A percentile compares a stretch with the other conserved stretches of the same genome.
Evolutionary conservation across 495 filamentous ascomycete genomes (phyloP).

Genomic region (Aspergillus taichungensis): DNA sequence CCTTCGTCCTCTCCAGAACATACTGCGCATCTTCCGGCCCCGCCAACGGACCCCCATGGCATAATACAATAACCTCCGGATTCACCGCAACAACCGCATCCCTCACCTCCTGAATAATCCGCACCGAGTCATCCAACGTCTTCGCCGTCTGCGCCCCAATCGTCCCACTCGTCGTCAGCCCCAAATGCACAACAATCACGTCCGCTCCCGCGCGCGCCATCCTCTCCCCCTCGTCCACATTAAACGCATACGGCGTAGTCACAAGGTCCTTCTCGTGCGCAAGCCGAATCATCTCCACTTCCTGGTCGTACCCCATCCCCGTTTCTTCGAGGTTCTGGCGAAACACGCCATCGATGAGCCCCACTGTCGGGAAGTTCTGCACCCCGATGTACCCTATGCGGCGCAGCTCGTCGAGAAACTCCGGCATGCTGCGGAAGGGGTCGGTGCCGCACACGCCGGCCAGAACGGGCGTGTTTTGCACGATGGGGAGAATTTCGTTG

Average conservation of each 20-base stretch:
- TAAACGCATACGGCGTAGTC: slow-evolving; percentile 64
- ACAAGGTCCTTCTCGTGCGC: slow-evolving; percentile 50
- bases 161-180: slow-evolving; percentile 53
- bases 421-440: slow-evolving; percentile 49
- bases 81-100: slow-evolving; percentile 48
- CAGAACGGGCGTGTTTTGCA: slow-evolving; percentile 52
- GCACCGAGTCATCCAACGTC: slow-evolving; percentile 52
- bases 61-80: slow-evolving; percentile 54
- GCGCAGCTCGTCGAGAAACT: slow-evolving; percentile 48
- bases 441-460: slow-evolving; percentile 62
- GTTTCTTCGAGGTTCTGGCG: slow-evolving; percentile 60
- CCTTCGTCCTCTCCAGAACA: slow-evolving; percentile 47
- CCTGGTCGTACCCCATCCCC: slow-evolving; percentile 54
- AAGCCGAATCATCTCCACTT: slow-evolving; percentile 54
- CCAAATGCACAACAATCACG: slow-evolving; percentile 61
- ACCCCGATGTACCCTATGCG: slow-evolving; percentile 55
- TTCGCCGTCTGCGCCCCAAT: slow-evolving; percentile 55
- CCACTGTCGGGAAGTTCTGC: slow-evolving; percentile 68
- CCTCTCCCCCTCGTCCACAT: slow-evolving; percentile 42
- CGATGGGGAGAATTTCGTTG: slow-evolving; percentile 50
- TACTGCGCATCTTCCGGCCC: slow-evolving; percentile 52
- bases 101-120: slow-evolving; percentile 50
- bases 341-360: slow-evolving; percentile 59
- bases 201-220: slow-evolving; percentile 61
- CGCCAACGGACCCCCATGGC: slow-evolving; percentile 62